Evolutionary conservation across 2,329 filamentous ascomycete species (phyloP), one percentile per base, ranked within the genome.

Genomic region (Xylariales sp.): DNA sequence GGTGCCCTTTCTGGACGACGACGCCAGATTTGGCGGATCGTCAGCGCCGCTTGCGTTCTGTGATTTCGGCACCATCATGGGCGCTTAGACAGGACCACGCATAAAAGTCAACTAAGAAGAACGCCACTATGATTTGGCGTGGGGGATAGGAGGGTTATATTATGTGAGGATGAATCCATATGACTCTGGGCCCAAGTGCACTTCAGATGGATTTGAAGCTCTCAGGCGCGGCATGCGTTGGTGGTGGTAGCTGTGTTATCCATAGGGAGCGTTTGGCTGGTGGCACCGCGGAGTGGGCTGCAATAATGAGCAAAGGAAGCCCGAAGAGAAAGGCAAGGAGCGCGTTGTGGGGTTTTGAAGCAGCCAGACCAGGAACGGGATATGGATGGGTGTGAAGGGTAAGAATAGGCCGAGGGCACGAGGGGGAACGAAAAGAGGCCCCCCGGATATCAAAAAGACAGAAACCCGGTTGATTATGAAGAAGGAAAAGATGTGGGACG

Each of bases 1-100:
- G 41, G 40, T 44, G 40, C 53, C 52, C 48, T 54, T 58, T 43
- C 52, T 53, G 23, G 50, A 50, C 43, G 55, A 55, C 54, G 55
- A 57, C 49, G 55, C 52, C 53, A 56, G 51, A 54, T 57, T 57
- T 48, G 55, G 47, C 45, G 55, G 55, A 50, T 58, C 56, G 51
- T 54, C 53, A 49, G 54, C 43, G 43, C 54, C 51, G 55, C 50
- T 54, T 39, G 37, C 40, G 37, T 29, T 37, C 32, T 46, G 45
- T 33, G 55, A 52, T 49, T 56, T 59, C 47, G 54, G 57, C 50
- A 56, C 54, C 56, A 60, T 60, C 48, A 48, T 55, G 51, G 53
- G 51, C 43, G 50, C 55, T 53, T 51, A 54, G 46, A 56, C 55
- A 51, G 21, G 54, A 54, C 55, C 55, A 53, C 55, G 46, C 52